Percentiles rank a stretch among this genome's conserved stretches.
These are phyloP conservation scores for Solanum stenotomum DNA, from an alignment of 257 asterid genomes.

Conservation along the genomic window DNA sequence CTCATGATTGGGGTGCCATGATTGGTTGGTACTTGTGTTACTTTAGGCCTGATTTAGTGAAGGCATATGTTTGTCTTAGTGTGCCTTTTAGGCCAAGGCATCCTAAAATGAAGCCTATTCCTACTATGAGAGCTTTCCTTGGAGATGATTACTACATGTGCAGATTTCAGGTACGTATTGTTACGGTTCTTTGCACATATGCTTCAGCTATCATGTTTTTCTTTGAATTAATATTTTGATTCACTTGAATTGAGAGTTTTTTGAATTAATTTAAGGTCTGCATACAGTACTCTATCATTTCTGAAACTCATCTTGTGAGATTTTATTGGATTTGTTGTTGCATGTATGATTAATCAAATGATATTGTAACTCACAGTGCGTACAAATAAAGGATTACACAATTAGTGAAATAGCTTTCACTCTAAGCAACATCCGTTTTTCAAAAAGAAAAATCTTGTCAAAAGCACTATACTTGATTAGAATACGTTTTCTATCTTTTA, in stretches of 20 bases:
- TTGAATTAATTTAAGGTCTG: too few species aligned
- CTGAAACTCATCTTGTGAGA: too few species aligned
- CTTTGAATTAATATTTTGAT: not conserved
- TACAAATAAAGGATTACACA: not conserved
- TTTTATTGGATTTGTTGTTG: not conserved
- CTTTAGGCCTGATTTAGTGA: slow-evolving; percentile 76
- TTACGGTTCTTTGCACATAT: too few species aligned
- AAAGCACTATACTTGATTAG: not conserved
- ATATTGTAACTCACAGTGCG: not conserved
- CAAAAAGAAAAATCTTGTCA: not conserved
- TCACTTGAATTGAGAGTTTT: not conserved
- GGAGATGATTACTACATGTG: slow-evolving; percentile 90
- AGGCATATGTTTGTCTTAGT: slow-evolving; percentile 44
- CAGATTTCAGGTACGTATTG: slow-evolving; percentile 70
- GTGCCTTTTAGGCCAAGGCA: slow-evolving; percentile 79
- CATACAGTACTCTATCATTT: too few species aligned
- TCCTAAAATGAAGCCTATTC: slow-evolving; percentile 55
- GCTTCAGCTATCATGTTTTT: not conserved
- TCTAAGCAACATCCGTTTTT: not conserved
- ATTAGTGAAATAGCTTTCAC: not conserved
- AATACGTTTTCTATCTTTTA: not conserved
- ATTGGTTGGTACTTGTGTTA: slow-evolving; percentile 63
- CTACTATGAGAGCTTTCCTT: slow-evolving; percentile 43
- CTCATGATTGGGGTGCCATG: slow-evolving; percentile 96
- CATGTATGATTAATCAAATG: not conserved